Evolutionary conservation across 257 asterid genomes (phyloP).

Genomic region (Capsicum chinense): DNA sequence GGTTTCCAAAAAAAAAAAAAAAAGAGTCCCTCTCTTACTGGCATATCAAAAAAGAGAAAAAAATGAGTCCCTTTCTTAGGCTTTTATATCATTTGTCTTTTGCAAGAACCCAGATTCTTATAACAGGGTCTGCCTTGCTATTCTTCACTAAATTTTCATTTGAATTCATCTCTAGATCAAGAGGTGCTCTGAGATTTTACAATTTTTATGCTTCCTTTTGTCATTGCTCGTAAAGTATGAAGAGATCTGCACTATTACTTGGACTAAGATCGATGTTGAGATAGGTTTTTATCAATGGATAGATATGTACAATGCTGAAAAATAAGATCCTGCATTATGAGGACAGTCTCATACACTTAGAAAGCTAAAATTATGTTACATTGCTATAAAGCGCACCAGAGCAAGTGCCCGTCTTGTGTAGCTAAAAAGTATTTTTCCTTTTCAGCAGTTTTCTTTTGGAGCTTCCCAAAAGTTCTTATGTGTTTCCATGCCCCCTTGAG

Average conservation of each 20-base stretch:
- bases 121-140: background rate
- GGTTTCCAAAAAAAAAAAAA: too few species aligned
- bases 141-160: background rate
- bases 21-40: background rate
- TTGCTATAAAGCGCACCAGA: background rate
- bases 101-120: background rate
- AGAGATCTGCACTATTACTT: background rate
- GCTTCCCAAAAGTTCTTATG: background rate
- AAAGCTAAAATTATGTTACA: background rate
- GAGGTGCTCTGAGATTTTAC: background rate
- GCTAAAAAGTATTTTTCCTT: background rate
- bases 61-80: background rate
- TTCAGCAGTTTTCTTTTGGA: background rate
- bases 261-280: background rate
- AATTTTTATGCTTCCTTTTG: background rate
- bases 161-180: background rate
- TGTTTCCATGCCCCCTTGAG: background rate
- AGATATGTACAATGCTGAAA: background rate
- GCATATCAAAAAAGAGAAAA: background rate
- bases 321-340: constrained; percentile 4
- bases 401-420: background rate
- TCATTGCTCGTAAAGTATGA: background rate
- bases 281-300: background rate
- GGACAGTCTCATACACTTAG: background rate
- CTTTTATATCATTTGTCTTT: background rate